Base-by-base conservation (phyloP, 2,329 filamentous ascomycete genomes). In the Nakataea oryzae region DNA sequence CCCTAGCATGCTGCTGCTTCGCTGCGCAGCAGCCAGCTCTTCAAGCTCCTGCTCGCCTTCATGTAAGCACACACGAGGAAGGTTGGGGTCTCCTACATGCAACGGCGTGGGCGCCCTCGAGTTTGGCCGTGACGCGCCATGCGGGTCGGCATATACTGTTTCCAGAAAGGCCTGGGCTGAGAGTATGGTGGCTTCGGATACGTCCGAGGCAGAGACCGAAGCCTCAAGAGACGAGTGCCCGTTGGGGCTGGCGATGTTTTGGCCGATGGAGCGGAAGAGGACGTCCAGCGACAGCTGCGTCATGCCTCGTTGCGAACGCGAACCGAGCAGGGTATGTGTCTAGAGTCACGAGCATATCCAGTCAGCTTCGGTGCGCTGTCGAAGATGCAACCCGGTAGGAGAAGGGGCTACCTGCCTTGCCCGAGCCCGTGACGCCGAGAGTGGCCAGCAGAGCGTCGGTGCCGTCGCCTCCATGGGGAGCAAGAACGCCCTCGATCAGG, bases 301-400 rank as follows among this genome's bases (percentile, higher is more conserved):
- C 61, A 99, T 78, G 65, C 95, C 95, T 66, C 93, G 88, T 74
- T 97, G 90, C 27, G 83, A 85, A 67, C 87, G 88, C 14, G 91
- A 96, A 62, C 95, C 95, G 21, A 99, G 83, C 64, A 97, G 96
- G 0, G 95, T 99, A 73, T 99, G 93, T 65, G 91, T 96, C 93
- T 97, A 30, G 7, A 5, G 55, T 24, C 28, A 59, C 63, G 63
- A 50, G 64, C n/a, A 34, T 7, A 26, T 54, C 24, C 27, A 24
- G 50, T 65, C 41, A 64, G 62, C 64, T 30, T 62, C 30, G 21
- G 26, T 9, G 21, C 41, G 14, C 17, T 3, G 1, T 54, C 13
- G 26, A n/a, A 55, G 24, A 34, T 27, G 24, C 12, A 27, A 1
- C 1, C 54, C 47, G 9, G 24, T n/a, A 28, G n/a, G 27, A 28